phyloP scores from a whole-genome alignment of 148 eudicot genomes.

The Agrostemma githago region DNA sequence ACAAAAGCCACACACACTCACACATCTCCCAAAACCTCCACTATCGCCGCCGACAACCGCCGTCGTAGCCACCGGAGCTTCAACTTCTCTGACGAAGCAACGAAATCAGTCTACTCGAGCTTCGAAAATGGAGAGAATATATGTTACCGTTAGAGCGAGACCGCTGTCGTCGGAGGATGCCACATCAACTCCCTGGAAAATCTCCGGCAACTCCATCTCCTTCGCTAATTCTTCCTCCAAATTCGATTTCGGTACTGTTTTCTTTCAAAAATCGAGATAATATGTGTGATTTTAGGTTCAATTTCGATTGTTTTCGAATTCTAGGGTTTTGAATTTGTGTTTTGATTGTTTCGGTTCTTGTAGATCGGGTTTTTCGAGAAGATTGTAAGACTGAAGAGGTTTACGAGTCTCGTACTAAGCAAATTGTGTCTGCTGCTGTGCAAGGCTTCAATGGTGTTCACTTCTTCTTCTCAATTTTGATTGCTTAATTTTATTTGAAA shows the following conservation, averaged over 20 bases:
- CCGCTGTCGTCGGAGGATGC: constrained; percentile 76
- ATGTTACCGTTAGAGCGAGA: constrained; percentile 76
- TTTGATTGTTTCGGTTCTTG: background rate
- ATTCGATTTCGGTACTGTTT: constrained; percentile 69
- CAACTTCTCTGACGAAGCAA: background rate
- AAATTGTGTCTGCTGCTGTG: constrained; percentile 82
- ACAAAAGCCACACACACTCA: background rate
- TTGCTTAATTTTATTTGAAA: background rate
- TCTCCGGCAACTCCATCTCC: constrained; percentile 61
- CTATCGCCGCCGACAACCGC: background rate
- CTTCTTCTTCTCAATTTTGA: background rate
- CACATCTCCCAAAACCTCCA: background rate
- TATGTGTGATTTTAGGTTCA: background rate
- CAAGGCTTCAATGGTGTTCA: constrained; percentile 75
- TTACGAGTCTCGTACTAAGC: constrained; percentile 64
- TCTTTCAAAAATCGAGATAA: no score
- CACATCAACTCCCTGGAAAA: constrained; percentile 74
- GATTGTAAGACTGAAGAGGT: constrained; percentile 64
- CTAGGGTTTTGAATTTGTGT: constrained; percentile 23
- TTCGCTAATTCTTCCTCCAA: constrained; percentile 42
- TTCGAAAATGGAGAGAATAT: constrained; percentile 68
- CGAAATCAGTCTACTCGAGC: background rate
- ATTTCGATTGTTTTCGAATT: background rate
- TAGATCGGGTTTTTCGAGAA: constrained; percentile 79
- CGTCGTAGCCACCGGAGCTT: background rate